Conservation (phyloP, 2,329 filamentous ascomycete genomes). For the Diaporthe sp. region DNA sequence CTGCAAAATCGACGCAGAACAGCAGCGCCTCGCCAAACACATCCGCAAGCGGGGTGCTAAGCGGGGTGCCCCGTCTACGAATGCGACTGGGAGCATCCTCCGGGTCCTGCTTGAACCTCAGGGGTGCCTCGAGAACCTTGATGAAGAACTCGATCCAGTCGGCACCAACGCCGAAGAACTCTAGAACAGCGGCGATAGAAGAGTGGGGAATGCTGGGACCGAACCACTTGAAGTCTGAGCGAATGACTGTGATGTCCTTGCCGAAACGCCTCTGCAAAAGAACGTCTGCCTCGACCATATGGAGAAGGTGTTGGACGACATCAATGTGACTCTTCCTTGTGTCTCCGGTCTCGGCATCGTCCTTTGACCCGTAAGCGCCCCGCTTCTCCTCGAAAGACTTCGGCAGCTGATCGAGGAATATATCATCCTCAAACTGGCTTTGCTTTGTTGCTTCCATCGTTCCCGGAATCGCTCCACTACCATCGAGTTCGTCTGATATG, state of each 20-base stretch:
- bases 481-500: conserved; percentile 14
- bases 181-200: conserved; percentile 63
- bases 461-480: background rate
- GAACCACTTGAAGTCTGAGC: conserved; percentile 69
- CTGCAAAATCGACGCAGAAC: conserved; percentile 71
- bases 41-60: conserved; percentile 65
- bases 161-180: conserved; percentile 63
- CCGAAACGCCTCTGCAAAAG: conserved; percentile 59
- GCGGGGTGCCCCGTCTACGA: conserved; percentile 65
- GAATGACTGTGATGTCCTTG: conserved; percentile 62
- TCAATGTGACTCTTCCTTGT: conserved; percentile 53
- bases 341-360: conserved; percentile 49
- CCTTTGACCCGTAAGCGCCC: conserved; percentile 46
- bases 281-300: conserved; percentile 65
- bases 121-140: conserved; percentile 61
- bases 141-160: conserved; percentile 66
- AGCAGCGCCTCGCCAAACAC: conserved; percentile 67
- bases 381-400: conserved; percentile 48
- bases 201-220: conserved; percentile 65
- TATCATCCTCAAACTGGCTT: conserved; percentile 52
- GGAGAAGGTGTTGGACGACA: conserved; percentile 67
- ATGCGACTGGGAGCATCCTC: conserved; percentile 50
- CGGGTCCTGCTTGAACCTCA: conserved; percentile 63
- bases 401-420: conserved; percentile 68
- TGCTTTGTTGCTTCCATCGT: conserved; percentile 46